phyloP scores from a whole-genome alignment of 331 rosid species.

The Quercus tomentella region DNA sequence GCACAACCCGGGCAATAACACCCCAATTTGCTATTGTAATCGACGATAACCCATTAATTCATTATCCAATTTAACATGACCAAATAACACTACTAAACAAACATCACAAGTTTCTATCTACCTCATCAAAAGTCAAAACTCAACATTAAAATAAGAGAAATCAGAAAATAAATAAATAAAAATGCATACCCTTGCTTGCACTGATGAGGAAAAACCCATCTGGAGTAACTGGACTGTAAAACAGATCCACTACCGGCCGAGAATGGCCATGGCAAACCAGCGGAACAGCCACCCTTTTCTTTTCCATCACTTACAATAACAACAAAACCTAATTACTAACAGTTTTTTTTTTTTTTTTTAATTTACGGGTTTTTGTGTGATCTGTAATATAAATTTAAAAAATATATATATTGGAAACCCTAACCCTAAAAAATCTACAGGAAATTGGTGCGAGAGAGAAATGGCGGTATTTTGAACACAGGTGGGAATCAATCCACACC shows the following conservation, averaged over 20 bases:
- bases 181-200: slow-evolving; percentile 81
- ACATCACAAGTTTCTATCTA: neutral
- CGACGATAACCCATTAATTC: too few species aligned
- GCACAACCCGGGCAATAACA: too few species aligned
- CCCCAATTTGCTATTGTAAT: too few species aligned
- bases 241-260: slow-evolving; percentile 94
- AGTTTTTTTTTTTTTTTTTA: neutral
- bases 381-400: neutral
- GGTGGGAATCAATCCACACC: slow-evolving; percentile 70
- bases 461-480: slow-evolving; percentile 41
- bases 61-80: too few species aligned
- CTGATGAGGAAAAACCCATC: slow-evolving; percentile 95
- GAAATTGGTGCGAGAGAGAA: neutral
- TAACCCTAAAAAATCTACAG: slow-evolving; percentile 15
- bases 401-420: slow-evolving; percentile 20
- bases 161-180: neutral
- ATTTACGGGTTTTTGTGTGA: neutral
- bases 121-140: too few species aligned
- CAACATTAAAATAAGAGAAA: neutral
- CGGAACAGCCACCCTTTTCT: slow-evolving; percentile 78
- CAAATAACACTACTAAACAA: neutral
- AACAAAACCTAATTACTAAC: neutral
- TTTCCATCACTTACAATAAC: slow-evolving; percentile 48
- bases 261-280: slow-evolving; percentile 98
- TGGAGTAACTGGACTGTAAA: slow-evolving; percentile 84